Conservation (phyloP, 495 filamentous ascomycete species). For the Tuber umbilicatum region DNA sequence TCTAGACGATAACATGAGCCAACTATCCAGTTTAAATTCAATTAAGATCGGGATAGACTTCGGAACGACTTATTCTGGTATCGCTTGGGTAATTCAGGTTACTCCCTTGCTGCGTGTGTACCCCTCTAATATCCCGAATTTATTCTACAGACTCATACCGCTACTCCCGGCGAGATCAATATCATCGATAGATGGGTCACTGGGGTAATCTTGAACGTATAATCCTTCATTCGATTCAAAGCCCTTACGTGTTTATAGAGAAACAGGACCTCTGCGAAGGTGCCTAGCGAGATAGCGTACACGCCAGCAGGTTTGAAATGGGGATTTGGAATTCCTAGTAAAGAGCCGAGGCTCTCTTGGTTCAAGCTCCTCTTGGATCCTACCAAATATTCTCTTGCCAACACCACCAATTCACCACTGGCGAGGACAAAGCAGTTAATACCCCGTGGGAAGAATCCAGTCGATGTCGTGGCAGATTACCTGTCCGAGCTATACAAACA, state of each 20-base stretch:
- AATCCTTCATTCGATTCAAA: not conserved
- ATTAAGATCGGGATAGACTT: slow-evolving; percentile 35
- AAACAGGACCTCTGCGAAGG: slow-evolving; percentile 17
- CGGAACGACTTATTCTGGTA: slow-evolving; percentile 27
- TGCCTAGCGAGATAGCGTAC: slow-evolving; percentile 28
- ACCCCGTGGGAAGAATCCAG: slow-evolving; percentile 32
- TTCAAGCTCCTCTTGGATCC: slow-evolving; percentile 46
- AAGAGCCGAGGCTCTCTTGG: slow-evolving; percentile 32
- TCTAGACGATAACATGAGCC: not conserved
- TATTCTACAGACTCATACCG: slow-evolving; percentile 16
- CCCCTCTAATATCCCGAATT: slow-evolving; percentile 17
- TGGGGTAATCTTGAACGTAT: slow-evolving; percentile 10
- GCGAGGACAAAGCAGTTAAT: slow-evolving; percentile 22
- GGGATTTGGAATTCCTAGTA: slow-evolving; percentile 45
- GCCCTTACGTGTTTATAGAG: slow-evolving; percentile 12
- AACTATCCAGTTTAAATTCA: slow-evolving; percentile 8
- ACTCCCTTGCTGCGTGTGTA: not conserved
- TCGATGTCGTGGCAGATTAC: slow-evolving; percentile 46
- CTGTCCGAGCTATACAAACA: slow-evolving; percentile 46
- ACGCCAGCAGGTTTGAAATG: slow-evolving; percentile 38
- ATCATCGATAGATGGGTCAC: slow-evolving; percentile 25
- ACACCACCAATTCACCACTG: slow-evolving; percentile 16
- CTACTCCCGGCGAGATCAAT: slow-evolving; percentile 27
- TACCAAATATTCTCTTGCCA: slow-evolving; percentile 25
- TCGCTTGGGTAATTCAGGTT: slow-evolving; percentile 26